Evolutionary conservation across 805 yeast genomes (phyloP).

Genomic region (Candida peoriensis): DNA sequence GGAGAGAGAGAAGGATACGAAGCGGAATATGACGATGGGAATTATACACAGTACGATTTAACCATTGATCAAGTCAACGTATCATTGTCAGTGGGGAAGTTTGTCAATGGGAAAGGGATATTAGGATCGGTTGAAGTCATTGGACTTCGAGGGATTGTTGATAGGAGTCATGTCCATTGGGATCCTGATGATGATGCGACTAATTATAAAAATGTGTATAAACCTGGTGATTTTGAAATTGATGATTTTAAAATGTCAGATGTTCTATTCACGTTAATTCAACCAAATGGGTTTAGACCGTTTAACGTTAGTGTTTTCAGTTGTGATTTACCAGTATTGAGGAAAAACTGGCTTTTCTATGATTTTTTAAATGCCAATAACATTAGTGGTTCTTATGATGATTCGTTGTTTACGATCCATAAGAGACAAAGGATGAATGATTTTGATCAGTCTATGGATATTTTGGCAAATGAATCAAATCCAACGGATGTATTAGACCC

Average conservation of each 20-base stretch:
- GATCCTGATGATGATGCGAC: conserved; percentile 77
- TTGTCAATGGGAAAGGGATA: conserved; percentile 89
- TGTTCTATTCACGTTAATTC: conserved; percentile 72
- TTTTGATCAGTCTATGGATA: too few relatives aligned
- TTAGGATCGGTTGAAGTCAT: conserved; percentile 71
- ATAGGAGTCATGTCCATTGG: conserved; percentile 84
- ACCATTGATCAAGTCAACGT: conserved; percentile 83
- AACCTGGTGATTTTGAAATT: conserved; percentile 91
- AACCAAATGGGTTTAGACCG: conserved; percentile 77
- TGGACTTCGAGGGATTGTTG: conserved; percentile 90
- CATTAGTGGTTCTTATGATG: conserved; percentile 88
- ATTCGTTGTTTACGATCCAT: conserved; percentile 88
- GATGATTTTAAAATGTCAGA: conserved; percentile 81
- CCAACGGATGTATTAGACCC: conserved; percentile 11
- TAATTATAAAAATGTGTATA: conserved; percentile 64
- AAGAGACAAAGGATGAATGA: conserved; percentile 59
- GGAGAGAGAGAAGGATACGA: conserved; percentile 19
- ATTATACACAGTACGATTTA: conserved; percentile 91
- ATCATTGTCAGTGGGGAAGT: conserved; percentile 74
- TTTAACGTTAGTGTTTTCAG: conserved; percentile 84
- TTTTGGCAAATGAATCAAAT: too few relatives aligned
- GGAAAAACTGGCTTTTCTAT: conserved; percentile 92
- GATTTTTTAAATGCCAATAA: conserved; percentile 81
- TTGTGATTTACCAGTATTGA: conserved; percentile 70
- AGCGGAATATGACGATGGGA: conserved; percentile 71